Evolutionary conservation across 495 filamentous ascomycete species (phyloP).

Genomic region (Aspergillus heteromorphus): DNA sequence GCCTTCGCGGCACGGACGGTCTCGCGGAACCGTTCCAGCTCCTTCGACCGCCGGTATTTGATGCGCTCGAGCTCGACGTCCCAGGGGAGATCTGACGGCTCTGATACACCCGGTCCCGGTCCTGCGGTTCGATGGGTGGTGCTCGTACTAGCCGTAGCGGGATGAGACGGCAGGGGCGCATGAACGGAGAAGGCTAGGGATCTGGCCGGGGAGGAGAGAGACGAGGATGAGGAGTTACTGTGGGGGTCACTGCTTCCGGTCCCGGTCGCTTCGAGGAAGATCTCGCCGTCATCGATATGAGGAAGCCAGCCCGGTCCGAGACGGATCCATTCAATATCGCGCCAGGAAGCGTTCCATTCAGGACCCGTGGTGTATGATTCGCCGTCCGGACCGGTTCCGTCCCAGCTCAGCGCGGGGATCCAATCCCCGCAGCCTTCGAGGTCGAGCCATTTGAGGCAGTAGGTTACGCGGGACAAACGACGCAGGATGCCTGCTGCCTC

Average conservation of each 20-base stretch:
- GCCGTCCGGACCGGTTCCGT: constrained; percentile 26
- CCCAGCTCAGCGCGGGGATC: constrained; percentile 56
- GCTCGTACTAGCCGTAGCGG: background rate
- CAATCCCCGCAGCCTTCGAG: constrained; percentile 73
- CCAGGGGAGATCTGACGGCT: constrained; percentile 15
- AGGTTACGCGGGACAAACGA: constrained; percentile 59
- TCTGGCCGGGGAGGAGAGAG: constrained; percentile 1
- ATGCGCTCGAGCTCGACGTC: constrained; percentile 30
- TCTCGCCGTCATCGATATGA: constrained; percentile 9
- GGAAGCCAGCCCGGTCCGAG: constrained; percentile 49
- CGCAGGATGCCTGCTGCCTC: constrained; percentile 65
- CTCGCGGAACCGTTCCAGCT: constrained; percentile 21
- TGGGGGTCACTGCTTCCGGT: background rate
- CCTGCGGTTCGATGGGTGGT: background rate
- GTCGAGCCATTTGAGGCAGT: constrained; percentile 73
- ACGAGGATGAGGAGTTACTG: background rate
- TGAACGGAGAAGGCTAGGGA: constrained; percentile 17
- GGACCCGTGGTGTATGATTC: constrained; percentile 29
- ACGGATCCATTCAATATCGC: constrained; percentile 42
- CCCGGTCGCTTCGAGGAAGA: background rate
- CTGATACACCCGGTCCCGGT: background rate
- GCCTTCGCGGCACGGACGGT: constrained; percentile 17
- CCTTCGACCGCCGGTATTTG: constrained; percentile 23
- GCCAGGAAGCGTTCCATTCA: constrained; percentile 49
- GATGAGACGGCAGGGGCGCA: background rate